Percentiles rank a stretch among this genome's conserved stretches.
phyloP scores from a whole-genome alignment of 495 filamentous ascomycete genomes.

The Cercophora scortea region DNA sequence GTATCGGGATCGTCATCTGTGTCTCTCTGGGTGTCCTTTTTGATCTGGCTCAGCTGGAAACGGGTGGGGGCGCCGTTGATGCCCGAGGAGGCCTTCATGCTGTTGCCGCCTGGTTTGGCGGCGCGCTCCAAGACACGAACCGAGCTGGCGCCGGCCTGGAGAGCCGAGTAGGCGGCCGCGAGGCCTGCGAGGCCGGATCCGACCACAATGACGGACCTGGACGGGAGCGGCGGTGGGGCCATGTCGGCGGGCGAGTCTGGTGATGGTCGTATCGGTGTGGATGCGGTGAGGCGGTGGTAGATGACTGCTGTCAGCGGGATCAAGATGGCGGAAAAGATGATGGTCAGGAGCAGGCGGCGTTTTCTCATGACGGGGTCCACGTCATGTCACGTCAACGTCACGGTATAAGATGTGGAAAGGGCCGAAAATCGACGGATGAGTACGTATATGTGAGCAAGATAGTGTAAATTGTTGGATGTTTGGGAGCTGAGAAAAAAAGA shows the following conservation, averaged over 20 bases:
- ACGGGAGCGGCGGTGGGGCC: not conserved
- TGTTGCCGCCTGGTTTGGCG: slow-evolving; percentile 52
- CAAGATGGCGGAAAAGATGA: slow-evolving; percentile 7
- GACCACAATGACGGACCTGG: slow-evolving; percentile 35
- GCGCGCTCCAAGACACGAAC: slow-evolving; percentile 48
- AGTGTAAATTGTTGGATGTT: not conserved
- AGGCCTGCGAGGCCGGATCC: slow-evolving; percentile 47
- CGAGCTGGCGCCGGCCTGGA: slow-evolving; percentile 29
- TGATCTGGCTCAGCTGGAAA: slow-evolving; percentile 13
- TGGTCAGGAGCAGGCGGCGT: not conserved
- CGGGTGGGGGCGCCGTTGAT: slow-evolving; percentile 52
- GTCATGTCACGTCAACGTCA: not conserved
- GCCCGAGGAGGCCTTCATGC: slow-evolving; percentile 54
- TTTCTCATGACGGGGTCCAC: not conserved
- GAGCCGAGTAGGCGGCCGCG: slow-evolving; percentile 39
- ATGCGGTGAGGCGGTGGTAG: slow-evolving; percentile 4
- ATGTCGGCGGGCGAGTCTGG: not conserved
- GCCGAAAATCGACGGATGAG: not conserved
- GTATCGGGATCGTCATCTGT: slow-evolving; percentile 3
- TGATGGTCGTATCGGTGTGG: not conserved
- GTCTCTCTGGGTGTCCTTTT: slow-evolving; percentile 20
- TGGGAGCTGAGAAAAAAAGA: too few species aligned
- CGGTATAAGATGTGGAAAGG: not conserved
- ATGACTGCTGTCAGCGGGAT: slow-evolving; percentile 11
- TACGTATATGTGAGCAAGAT: too few species aligned